Evolutionary conservation across 257 asterid species (phyloP).

Genomic region (Solanum etuberosum): DNA sequence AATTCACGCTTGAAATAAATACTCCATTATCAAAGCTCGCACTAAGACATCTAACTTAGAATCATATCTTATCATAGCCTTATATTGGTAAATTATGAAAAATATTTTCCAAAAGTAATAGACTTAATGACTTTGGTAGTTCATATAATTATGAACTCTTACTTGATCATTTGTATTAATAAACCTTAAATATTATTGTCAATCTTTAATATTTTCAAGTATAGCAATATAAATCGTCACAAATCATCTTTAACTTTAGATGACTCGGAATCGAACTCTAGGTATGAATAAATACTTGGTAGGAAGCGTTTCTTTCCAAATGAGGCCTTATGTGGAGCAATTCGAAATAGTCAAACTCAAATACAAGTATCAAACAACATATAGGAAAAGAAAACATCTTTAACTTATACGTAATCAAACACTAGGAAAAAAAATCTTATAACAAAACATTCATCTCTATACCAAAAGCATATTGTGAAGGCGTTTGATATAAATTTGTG

Average conservation of each 20-base stretch:
- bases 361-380: neutral
- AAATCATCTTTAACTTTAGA: too few species aligned
- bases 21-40: neutral
- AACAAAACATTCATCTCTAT: neutral
- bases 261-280: neutral
- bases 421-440: neutral
- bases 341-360: too few species aligned
- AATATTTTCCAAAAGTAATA: neutral
- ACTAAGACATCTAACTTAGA: neutral
- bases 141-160: neutral
- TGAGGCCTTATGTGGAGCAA: fast-evolving
- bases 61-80: neutral
- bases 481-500: neutral
- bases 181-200: neutral
- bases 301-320: neutral
- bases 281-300: too few species aligned
- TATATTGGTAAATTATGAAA: neutral
- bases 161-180: neutral
- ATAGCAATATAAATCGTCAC: neutral
- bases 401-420: neutral
- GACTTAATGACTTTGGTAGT: neutral
- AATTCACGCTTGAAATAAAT: neutral
- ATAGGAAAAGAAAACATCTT: neutral
- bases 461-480: neutral
- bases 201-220: neutral